Evolutionary conservation across 164 flowering plant species (phyloP).

Genomic region (Akebia trifoliata): DNA sequence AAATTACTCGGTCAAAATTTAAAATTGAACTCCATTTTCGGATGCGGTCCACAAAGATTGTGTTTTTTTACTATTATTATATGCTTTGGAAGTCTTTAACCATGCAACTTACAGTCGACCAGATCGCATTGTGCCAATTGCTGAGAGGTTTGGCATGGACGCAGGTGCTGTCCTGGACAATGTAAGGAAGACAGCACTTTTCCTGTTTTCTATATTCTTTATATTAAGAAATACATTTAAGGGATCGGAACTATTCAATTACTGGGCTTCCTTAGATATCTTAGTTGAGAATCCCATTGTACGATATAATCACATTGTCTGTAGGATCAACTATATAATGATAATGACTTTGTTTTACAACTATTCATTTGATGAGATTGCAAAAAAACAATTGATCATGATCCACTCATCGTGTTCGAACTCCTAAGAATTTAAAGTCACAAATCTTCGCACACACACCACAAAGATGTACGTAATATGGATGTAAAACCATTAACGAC

Average conservation of each 20-base stretch:
- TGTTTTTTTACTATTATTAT: no score
- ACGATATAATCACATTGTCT: background rate
- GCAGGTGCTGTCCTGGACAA: constrained; percentile 96
- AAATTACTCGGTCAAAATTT: no score
- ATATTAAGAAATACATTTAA: background rate
- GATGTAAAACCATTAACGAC: constrained; percentile 6
- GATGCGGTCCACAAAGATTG: no score
- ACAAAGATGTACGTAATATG: background rate
- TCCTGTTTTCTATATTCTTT: background rate
- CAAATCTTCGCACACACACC: background rate
- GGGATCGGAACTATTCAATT: background rate
- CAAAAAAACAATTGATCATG: no score
- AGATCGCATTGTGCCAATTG: constrained; percentile 90
- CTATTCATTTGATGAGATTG: no score
- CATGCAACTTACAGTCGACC: constrained; percentile 64
- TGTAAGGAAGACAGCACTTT: constrained; percentile 33
- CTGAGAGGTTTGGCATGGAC: constrained; percentile 98
- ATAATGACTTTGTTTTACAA: no score
- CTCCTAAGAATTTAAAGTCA: no score
- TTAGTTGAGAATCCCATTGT: background rate
- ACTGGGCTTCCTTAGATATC: background rate
- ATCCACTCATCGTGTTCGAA: no score
- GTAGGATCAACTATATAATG: background rate
- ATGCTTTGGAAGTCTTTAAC: constrained; percentile 23
- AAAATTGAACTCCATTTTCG: no score